Base-by-base conservation (phyloP, 768 basidiomycete species). In the Polyporus arcularius region DNA sequence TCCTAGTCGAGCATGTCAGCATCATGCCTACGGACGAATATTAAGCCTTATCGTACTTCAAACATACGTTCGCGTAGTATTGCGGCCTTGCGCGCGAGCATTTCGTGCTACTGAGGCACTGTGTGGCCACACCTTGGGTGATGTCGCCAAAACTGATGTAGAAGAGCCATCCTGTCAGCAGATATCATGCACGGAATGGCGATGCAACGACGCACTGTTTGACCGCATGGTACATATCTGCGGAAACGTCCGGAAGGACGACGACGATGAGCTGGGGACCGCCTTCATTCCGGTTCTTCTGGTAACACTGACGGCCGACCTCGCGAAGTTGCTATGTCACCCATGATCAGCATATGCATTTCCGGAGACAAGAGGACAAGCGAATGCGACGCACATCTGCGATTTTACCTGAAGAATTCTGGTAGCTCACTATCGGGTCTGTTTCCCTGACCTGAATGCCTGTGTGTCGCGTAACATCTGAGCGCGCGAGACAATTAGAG, bases 51-150 rank as follows among this genome's bases (percentile, higher is more conserved):
- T 7, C 85, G 65, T 56, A 90, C 90, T 93, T 93, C 32, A 93
- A 72, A 65, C 83, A 85, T 5, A 92, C 87, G 61, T 93, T 94
- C 0, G 91, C 91, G 60, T 80, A 93, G 66, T 92, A 94, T 63
- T 93, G 92, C 0, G 82, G 73, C 60, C 86, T 91, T 0, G 88
- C 90, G 5, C 81, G 75, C 64, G 74, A 80, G 68, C 88, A 89
- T 66, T 92, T 91, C 4, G 70, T 73, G 16, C 79, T 78, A 71
- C 89, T 90, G 66, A 93, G 65, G 70, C 91, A 93, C 62, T 93
- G 91, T 0, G 91, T 93, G 0, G 90, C 85, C 8, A 92, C 85
- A 31, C 92, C 92, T 66, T 81, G 79, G 42, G 74, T 73, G 42
- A 88, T 76, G 65, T 92, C 90, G 6, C 91, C 90, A 54, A 91